Evolutionary conservation across 1,284 basidiomycete genomes (phyloP).

Genomic region (Trichosporon inkin): DNA sequence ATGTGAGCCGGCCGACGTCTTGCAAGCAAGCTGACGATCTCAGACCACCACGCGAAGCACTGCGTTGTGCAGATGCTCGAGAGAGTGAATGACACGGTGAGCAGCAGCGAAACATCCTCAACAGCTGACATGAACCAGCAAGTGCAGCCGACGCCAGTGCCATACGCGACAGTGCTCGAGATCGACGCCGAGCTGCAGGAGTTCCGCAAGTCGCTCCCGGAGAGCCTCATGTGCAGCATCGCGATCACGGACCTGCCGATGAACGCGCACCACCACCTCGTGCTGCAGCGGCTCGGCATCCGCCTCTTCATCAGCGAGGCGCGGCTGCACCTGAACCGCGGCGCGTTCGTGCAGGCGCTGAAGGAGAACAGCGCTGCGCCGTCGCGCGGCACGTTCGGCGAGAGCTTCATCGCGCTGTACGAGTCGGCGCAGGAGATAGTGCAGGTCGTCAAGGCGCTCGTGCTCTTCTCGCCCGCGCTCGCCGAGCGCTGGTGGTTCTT

Average conservation of each 20-base stretch:
- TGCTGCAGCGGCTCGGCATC: conserved; percentile 47
- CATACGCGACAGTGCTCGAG: conserved; percentile 32
- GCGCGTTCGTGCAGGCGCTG: conserved; percentile 43
- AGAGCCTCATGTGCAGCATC: conserved; percentile 34
- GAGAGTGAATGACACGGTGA: conserved; percentile 44
- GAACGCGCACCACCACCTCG: conserved; percentile 36
- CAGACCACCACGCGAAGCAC: conserved; percentile 44
- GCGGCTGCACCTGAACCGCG: conserved; percentile 46
- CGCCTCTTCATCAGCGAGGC: conserved; percentile 44
- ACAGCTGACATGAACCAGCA: conserved; percentile 29
- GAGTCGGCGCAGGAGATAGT: conserved; percentile 48
- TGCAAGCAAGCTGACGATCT: background rate
- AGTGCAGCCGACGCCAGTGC: conserved; percentile 39
- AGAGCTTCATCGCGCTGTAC: conserved; percentile 42
- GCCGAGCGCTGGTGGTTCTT: conserved; percentile 49
- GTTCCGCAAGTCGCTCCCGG: conserved; percentile 40
- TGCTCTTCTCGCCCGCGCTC: conserved; percentile 47
- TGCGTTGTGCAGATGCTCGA: conserved; percentile 43
- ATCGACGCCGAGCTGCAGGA: conserved; percentile 43
- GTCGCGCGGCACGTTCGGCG: conserved; percentile 31
- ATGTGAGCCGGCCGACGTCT: conserved; percentile 25
- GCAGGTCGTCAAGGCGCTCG: conserved; percentile 43
- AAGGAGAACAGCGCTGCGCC: conserved; percentile 40
- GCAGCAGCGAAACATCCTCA: background rate
- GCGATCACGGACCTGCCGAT: conserved; percentile 41